A percentile compares a stretch with the other conserved stretches of the same genome.
Evolutionary conservation across 23 red algal species (phyloP).

Genomic region (Porphyridium purpureum): DNA sequence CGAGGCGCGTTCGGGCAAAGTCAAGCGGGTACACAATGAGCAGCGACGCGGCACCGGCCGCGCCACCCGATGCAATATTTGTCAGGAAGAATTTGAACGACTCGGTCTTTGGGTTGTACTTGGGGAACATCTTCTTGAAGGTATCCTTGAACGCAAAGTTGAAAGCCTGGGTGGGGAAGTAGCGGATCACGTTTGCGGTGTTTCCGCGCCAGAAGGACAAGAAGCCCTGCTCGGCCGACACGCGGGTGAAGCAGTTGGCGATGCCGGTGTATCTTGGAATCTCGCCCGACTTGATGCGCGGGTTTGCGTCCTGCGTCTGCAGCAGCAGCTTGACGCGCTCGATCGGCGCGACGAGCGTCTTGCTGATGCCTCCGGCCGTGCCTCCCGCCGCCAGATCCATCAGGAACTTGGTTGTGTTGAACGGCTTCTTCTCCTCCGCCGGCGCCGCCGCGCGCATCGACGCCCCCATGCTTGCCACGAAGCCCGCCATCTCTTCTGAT

Average conservation of each 20-base stretch:
- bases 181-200: conserved; percentile 96
- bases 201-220: conserved; percentile 97
- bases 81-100: conserved; percentile 78
- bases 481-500: too few species aligned
- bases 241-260: conserved; percentile 75
- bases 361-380: conserved; percentile 83
- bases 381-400: conserved; percentile 96
- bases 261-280: conserved; percentile 83
- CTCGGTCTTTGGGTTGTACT: conserved; percentile 80
- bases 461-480: neutral
- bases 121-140: conserved; percentile 95
- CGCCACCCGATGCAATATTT: conserved; percentile 91
- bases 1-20: conserved; percentile 97
- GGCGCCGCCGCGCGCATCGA: conserved; percentile 17
- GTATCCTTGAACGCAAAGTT: conserved; percentile 99
- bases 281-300: conserved; percentile 71
- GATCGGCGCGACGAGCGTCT: conserved; percentile 96
- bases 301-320: conserved; percentile 89
- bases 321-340: conserved; percentile 98
- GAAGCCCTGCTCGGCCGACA: conserved; percentile 83
- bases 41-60: conserved; percentile 86
- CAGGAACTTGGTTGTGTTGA: conserved; percentile 65
- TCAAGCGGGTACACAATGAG: conserved; percentile 96
- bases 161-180: conserved; percentile 98
- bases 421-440: conserved; percentile 55